Conservation (phyloP, 768 basidiomycete genomes). For the Mycena pura region DNA sequence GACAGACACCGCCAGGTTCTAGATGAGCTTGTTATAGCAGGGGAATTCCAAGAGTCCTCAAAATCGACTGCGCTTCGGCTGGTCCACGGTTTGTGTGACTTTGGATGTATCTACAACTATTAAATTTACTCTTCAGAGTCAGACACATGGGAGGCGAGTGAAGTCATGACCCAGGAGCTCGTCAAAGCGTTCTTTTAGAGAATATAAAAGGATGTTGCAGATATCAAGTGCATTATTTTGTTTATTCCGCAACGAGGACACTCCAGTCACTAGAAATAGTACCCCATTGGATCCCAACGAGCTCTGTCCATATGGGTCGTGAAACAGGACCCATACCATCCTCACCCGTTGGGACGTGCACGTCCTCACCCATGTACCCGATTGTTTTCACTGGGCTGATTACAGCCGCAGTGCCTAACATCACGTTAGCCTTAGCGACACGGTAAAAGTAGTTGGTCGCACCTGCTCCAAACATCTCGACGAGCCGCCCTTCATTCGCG, state of each 20-base stretch:
- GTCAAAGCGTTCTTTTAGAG: conserved; percentile 25
- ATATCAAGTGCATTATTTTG: not conserved
- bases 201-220: not conserved
- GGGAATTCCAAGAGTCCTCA: conserved; percentile 93
- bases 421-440: not conserved
- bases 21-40: conserved; percentile 92
- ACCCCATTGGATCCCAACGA: conserved; percentile 86
- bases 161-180: conserved; percentile 26
- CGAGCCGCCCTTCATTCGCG: conserved; percentile 64
- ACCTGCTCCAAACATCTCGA: conserved; percentile 87
- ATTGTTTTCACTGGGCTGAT: conserved; percentile 76
- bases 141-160: conserved; percentile 30
- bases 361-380: conserved; percentile 71
- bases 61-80: conserved; percentile 64
- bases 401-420: conserved; percentile 76
- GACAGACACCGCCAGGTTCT: conserved; percentile 61
- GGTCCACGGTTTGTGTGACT: conserved; percentile 3
- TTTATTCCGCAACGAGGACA: conserved; percentile 49
- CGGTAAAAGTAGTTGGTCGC: conserved; percentile 31
- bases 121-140: conserved; percentile 3
- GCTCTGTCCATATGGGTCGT: conserved; percentile 68
- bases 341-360: conserved; percentile 66
- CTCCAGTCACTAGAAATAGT: conserved; percentile 82
- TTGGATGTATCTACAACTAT: not conserved
- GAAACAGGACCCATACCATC: conserved; percentile 87